Conservation (phyloP, 495 filamentous ascomycete genomes). For the Lindgomyces ingoldianus region DNA sequence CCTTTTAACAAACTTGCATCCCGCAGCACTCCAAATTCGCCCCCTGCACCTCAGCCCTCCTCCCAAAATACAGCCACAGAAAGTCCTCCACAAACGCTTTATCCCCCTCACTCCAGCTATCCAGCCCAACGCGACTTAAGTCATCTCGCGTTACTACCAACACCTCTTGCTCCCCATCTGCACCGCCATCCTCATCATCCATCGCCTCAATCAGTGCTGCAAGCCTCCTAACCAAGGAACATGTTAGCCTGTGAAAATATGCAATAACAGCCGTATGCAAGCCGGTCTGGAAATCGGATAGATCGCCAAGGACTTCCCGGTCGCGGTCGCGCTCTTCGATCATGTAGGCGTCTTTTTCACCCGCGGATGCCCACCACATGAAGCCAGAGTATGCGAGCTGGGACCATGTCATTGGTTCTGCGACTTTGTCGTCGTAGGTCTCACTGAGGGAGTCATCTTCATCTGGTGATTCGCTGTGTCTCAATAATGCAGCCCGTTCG, state of each 20-base stretch:
- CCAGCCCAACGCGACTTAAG: slow-evolving; percentile 77
- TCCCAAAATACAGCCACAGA: slow-evolving; percentile 68
- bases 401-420: slow-evolving; percentile 84
- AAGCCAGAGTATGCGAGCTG: slow-evolving; percentile 87
- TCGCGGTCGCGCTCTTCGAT: slow-evolving; percentile 44
- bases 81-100: slow-evolving; percentile 70
- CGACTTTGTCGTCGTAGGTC: slow-evolving; percentile 51
- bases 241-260: slow-evolving; percentile 88
- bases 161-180: slow-evolving; percentile 53
- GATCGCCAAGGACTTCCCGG: slow-evolving; percentile 39
- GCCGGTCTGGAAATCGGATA: slow-evolving; percentile 32
- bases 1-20: slow-evolving; percentile 51
- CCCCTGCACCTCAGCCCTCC: slow-evolving; percentile 67
- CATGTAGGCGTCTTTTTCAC: slow-evolving; percentile 62
- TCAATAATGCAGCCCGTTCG: slow-evolving; percentile 29
- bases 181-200: slow-evolving; percentile 13
- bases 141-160: slow-evolving; percentile 54
- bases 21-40: slow-evolving; percentile 78
- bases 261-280: slow-evolving; percentile 77
- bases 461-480: slow-evolving; percentile 19
- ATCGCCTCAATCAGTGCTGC: slow-evolving; percentile 64
- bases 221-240: slow-evolving; percentile 66
- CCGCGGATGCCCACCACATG: slow-evolving; percentile 98
- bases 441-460: slow-evolving; percentile 31
- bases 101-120: slow-evolving; percentile 81